These are phyloP conservation scores for Peniophora sp. DNA, from an alignment of 1,284 basidiomycete genomes.

Conservation along the genomic window DNA sequence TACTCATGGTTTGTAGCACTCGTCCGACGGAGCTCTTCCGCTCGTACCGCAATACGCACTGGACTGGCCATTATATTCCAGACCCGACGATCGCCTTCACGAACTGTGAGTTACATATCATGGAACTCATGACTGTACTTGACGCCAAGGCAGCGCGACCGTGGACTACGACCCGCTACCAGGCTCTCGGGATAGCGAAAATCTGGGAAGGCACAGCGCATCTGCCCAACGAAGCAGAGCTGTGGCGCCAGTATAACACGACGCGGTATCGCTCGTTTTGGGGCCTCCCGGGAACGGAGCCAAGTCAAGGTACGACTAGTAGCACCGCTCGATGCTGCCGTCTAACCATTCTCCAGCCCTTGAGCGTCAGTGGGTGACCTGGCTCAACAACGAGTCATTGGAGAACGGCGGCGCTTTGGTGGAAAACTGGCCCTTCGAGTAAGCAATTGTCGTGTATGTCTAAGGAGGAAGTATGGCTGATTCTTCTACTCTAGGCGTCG, in stretches of 20 bases:
- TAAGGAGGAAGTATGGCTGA: background rate
- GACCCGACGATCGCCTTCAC: background rate
- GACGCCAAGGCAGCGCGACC: background rate
- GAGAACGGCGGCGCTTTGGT: conserved; percentile 18
- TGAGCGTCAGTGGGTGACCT: conserved; percentile 19
- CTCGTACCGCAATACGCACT: background rate
- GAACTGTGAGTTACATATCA: background rate
- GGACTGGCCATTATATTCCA: background rate
- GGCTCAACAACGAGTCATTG: conserved; percentile 22
- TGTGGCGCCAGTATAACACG: conserved; percentile 8
- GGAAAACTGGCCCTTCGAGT: conserved; percentile 16
- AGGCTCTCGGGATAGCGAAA: background rate
- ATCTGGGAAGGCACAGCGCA: background rate
- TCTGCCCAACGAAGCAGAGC: background rate
- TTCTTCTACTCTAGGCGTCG: background rate
- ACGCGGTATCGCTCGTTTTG: conserved; percentile 15
- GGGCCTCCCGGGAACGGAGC: conserved; percentile 14
- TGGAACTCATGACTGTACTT: background rate
- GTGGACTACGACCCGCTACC: background rate
- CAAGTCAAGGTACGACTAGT: conserved; percentile 10
- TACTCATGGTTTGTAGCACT: background rate
- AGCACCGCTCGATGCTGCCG: background rate
- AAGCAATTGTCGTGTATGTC: background rate
- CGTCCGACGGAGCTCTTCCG: background rate
- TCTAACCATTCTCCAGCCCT: conserved; percentile 8